A percentile compares a stretch with the other conserved stretches of the same genome.
Conservation (phyloP, 768 basidiomycete species). For the Dictyophora rubrovolvata region DNA sequence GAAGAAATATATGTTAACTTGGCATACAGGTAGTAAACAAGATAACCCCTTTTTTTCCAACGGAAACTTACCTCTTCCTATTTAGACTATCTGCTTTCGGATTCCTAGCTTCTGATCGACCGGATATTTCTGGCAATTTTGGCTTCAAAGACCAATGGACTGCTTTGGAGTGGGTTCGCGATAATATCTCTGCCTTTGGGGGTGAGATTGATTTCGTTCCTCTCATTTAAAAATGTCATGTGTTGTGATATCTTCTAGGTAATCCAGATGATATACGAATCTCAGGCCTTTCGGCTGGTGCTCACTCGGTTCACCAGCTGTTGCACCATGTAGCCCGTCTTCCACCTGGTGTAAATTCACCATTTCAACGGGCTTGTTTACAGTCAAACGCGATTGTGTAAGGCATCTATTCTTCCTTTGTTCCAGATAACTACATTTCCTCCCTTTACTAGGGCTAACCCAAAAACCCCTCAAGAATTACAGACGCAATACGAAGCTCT, state of each 20-base stretch:
- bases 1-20: constrained; percentile 69
- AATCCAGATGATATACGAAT: constrained; percentile 51
- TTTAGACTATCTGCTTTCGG: constrained; percentile 59
- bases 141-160: constrained; percentile 83
- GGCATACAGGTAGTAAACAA: constrained; percentile 36
- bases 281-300: constrained; percentile 68
- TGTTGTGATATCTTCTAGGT: constrained; percentile 28
- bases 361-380: constrained; percentile 55
- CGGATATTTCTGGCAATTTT: constrained; percentile 58
- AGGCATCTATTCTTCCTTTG: constrained; percentile 15
- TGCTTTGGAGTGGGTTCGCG: constrained; percentile 60
- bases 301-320: constrained; percentile 66
- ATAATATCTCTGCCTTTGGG: constrained; percentile 60
- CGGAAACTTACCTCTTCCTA: neutral
- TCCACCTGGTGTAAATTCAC: constrained; percentile 43
- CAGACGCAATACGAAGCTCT: constrained; percentile 56
- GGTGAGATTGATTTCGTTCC: constrained; percentile 29
- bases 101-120: constrained; percentile 58
- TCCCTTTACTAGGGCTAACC: constrained; percentile 33
- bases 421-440: neutral
- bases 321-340: constrained; percentile 60
- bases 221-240: neutral
- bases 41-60: neutral
- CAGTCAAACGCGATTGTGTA: constrained; percentile 72
- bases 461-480: constrained; percentile 49